Base-by-base conservation (phyloP, 805 yeast genomes). In the Starmerella stigmatis region DNA sequence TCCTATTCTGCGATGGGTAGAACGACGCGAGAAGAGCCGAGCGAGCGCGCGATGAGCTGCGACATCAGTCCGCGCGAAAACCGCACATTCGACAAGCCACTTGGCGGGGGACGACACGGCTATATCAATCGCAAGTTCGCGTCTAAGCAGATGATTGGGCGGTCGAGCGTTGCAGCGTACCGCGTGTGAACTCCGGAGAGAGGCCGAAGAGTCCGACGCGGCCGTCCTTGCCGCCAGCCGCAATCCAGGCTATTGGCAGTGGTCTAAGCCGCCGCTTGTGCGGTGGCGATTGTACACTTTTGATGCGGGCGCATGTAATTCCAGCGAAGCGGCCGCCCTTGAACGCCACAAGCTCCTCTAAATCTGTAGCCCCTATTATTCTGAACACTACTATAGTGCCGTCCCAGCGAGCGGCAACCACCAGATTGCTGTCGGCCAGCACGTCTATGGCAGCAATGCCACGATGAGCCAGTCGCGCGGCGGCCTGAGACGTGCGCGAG, bases 141-240 rank as follows among this genome's bases (percentile, higher is more conserved):
- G 34, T 2, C 41, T 3, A 30, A n/a, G 9, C 23, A 16, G 15
- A 13, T 13, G 16, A 32, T 43, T 19, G 51, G 51, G 11, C 29
- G 51, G 20, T 33, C 51, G 12, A 48, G 48, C 36, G 40, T 42
- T 15, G 34, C 46, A 2, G 51, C 51, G 27, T 44, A 44, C 22
- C 48, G 31, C 11, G 27, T 25, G 16, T 30, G 29, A 23, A 11
- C 21, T 15, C 29, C 10, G 19, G 9, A 4, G 41, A 25, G 11
- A 45, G 44, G n/a, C 55, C 53, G 56, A 68, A 72, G 10, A 73
- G 58, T 11, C 64, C 65, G 2, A 77, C 63, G 3, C 75, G 64
- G 2, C 81, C 80, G 50, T 77, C 80, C 41, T 72, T 74, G 38
- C 72, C 76, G 0, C 76, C 81, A 1, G 69, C 67, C 5, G 75